Conservation (phyloP, 225 moss, liverwort and hornwort species). For the Ulota crispa region DNA sequence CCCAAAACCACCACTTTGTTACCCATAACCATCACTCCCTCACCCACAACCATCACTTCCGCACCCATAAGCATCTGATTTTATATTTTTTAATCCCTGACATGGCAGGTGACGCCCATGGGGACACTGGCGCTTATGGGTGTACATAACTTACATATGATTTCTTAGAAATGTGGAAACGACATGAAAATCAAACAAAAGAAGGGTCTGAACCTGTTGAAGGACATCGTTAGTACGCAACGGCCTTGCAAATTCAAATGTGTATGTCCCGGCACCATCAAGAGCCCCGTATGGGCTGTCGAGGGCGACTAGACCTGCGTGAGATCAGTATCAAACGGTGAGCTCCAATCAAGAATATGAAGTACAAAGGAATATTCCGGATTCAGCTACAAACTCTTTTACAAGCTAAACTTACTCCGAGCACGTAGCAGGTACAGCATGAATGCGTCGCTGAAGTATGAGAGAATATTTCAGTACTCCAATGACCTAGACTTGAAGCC, state of each 20-base stretch:
- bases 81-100: no score
- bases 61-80: no score
- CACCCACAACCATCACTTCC: no score
- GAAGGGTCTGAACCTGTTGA: constrained; percentile 68
- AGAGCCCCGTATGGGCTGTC: constrained; percentile 73
- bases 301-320: constrained; percentile 64
- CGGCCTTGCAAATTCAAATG: constrained; percentile 88
- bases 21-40: no score
- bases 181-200: constrained; percentile 2
- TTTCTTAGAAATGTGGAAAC: not conserved
- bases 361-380: not conserved
- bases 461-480: not conserved
- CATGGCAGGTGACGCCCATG: no score
- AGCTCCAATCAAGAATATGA: not conserved
- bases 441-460: not conserved
- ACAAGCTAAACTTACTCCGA: not conserved
- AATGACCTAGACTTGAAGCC: constrained; percentile 1
- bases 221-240: constrained; percentile 83
- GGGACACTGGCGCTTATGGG: no score
- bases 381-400: not conserved
- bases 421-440: not conserved
- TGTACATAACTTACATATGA: no score
- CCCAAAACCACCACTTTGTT: no score
- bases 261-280: constrained; percentile 67
- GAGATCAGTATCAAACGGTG: constrained; percentile 3